Evolutionary conservation across 495 filamentous ascomycete species (phyloP), one percentile per base, ranked within the genome.

Genomic region (Melanomma pulvis-pyrius): DNA sequence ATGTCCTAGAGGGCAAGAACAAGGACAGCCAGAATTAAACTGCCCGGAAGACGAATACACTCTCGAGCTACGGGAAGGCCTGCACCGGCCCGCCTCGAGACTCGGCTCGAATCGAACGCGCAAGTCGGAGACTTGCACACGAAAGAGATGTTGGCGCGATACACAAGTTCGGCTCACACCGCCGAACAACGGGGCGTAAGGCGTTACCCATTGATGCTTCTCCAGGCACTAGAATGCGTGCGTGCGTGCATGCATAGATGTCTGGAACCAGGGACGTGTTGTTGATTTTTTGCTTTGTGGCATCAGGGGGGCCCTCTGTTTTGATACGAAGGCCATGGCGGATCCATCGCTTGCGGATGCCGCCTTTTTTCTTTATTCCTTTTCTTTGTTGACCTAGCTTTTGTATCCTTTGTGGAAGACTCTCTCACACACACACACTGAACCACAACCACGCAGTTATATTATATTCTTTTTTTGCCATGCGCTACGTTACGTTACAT

Each of bases 1-100:
- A 62, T 12, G 49, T 30, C 4, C 32, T 67, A 9, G 66, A 60
- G n/a, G 61, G 57, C 1, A 61, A 71, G 34, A 47, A 48, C 11
- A 56, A 57, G 25, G 34, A 19, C 13, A 6, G n/a, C 9, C 8
- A n/a, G 8, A 17, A 15, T 46, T 46, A 41, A 41, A 21, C 34
- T 57, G 32, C 12, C 25, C 19, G 19, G 29, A 6, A 24, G 51
- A 54, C 5, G 12, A 12, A 12, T 11, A n/a, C 39, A 44, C 8
- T 2, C 39, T 17, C 9, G 39, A 15, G 39, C 39, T 17, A 44
- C 32, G 39, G n/a, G 39, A 44, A 11, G 5, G 8, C 3, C 8
- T 44, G 39, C 8, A n/a, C 39, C 39, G 8, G 13, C 13, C 39
- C 39, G 5, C 39, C 39, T 44, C 13, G n/a, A 44, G 8, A 15